These are phyloP conservation scores for Spergularia azorica DNA, from an alignment of 179 eudicot species.

Conservation along the genomic window DNA sequence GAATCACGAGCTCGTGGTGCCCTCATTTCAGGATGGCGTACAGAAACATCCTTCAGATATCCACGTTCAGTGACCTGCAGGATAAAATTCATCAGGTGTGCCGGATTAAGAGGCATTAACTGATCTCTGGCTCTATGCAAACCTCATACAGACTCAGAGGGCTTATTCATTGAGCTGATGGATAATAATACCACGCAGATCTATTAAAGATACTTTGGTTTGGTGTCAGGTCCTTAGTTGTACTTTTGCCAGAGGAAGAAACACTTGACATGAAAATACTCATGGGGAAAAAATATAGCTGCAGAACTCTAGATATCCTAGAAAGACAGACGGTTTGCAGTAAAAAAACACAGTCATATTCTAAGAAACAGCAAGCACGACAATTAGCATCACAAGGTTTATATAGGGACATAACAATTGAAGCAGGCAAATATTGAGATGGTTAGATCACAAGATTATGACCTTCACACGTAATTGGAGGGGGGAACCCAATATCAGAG, in stretches of 20 bases:
- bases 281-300: not conserved
- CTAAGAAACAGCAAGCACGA: too few species aligned
- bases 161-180: too few species aligned
- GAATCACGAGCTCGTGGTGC: conserved; percentile 76
- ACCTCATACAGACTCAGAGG: not conserved
- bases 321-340: too few species aligned
- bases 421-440: not conserved
- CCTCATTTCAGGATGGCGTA: conserved; percentile 62
- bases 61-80: conserved; percentile 39
- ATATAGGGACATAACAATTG: not conserved
- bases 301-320: too few species aligned
- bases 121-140: not conserved
- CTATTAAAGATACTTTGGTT: too few species aligned
- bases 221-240: not conserved
- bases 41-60: conserved; percentile 40
- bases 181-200: too few species aligned
- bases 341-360: too few species aligned
- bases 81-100: conserved; percentile 7
- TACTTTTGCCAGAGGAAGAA: not conserved
- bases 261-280: not conserved
- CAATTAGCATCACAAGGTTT: not conserved
- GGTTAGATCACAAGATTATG: not conserved
- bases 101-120: conserved; percentile 3
- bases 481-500: not conserved
- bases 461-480: too few species aligned